Conservation (phyloP, 148 eudicot genomes). For the Amaranthus cruentus region DNA sequence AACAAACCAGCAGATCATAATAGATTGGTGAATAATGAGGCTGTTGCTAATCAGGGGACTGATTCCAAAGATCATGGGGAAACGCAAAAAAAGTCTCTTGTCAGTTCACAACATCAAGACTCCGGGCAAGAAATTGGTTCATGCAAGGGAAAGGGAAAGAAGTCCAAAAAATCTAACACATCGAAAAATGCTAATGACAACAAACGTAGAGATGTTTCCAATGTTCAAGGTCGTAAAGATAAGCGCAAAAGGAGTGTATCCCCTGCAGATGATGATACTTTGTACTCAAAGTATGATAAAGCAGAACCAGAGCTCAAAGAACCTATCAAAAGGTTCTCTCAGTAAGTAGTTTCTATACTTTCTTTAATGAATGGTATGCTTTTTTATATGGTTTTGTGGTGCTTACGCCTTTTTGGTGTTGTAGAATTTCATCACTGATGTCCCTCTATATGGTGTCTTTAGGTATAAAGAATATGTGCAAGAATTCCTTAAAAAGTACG, state of each 20-base stretch:
- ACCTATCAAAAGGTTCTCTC: conserved; percentile 59
- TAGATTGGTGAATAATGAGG: conserved; percentile 40
- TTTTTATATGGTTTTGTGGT: neutral
- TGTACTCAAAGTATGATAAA: conserved; percentile 79
- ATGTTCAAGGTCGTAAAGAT: conserved; percentile 40
- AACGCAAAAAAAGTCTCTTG: conserved; percentile 36
- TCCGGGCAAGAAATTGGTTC: conserved; percentile 39
- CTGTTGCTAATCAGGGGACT: conserved; percentile 32
- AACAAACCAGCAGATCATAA: conserved; percentile 36
- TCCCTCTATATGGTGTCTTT: conserved; percentile 18
- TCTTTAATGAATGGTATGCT: neutral
- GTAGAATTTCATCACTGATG: neutral
- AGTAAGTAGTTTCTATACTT: conserved; percentile 50
- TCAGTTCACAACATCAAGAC: conserved; percentile 35
- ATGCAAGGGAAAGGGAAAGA: conserved; percentile 46
- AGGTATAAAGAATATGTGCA: conserved; percentile 80
- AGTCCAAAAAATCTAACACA: conserved; percentile 48
- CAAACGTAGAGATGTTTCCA: conserved; percentile 35
- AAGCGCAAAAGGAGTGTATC: conserved; percentile 56
- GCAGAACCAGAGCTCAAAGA: conserved; percentile 86
- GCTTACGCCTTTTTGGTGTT: neutral
- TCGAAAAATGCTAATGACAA: conserved; percentile 28
- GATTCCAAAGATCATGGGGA: conserved; percentile 53
- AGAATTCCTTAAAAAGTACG: conserved; percentile 87
- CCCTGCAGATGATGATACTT: conserved; percentile 54